Base-by-base conservation (phyloP, 768 basidiomycete species). In the Pleurotus tuber-regium region DNA sequence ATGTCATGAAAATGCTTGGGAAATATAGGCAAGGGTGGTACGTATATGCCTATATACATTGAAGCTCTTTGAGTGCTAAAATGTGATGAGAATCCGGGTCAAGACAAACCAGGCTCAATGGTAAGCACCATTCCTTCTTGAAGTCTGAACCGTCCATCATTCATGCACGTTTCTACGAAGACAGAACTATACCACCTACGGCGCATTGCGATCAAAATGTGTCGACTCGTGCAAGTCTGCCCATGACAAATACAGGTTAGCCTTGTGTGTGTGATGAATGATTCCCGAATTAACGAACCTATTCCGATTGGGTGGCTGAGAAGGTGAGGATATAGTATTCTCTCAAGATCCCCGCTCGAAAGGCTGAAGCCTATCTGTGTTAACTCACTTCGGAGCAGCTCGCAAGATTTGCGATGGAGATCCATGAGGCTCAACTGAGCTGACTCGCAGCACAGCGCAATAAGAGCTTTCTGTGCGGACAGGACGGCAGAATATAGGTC, bases 221-320 rank as follows among this genome's bases (percentile, higher is more conserved):
- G 68, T 75, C 14, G 92, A 89, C 63, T 98, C 97, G 59, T 98
- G 96, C 48, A 98, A 65, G 70, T 98, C 96, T 91, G 52, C 4
- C 48, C 19, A 25, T 51, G 30, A 55, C 33, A 40, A 35, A 42
- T 25, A n/a, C n/a, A n/a, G n/a, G n/a, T n/a, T n/a, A n/a, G n/a
- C n/a, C n/a, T n/a, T n/a, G 9, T 38, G 9, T 16, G 35, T 38
- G 35, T 16, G 21, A 38, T 36, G 2, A n/a, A 36, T 38, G n/a
- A 18, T 38, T 19, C 35, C n/a, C 4, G 11, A n/a, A 38, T 16
- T 38, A 14, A 52, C 82, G 43, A 42, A 87, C 89, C 89, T 43
- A 97, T 85, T 4, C 97, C 97, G 30, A 98, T 86, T 5, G 90
- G 89, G 70, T 99, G 97, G 23, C 89, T 83, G 41, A 99, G 66